These are phyloP conservation scores for Filosporella fistucella DNA, from an alignment of 495 filamentous ascomycete genomes.

Conservation along the genomic window DNA sequence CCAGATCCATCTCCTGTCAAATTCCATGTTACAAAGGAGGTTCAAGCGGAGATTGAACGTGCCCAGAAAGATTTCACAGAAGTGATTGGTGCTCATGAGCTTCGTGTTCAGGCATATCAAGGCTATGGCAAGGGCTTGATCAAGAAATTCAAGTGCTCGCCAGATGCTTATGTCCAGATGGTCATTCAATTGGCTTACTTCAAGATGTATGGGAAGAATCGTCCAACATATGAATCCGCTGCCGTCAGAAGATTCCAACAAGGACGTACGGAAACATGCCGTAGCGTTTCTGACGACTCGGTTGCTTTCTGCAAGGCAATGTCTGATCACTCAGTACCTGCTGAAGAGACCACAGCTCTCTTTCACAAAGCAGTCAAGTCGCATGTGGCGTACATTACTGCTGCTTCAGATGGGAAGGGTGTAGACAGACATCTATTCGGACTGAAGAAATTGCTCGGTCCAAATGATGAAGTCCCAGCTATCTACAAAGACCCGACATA, in stretches of 20 bases:
- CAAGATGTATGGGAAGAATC: conserved; percentile 98
- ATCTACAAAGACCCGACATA: conserved; percentile 86
- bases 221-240: conserved; percentile 97
- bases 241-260: conserved; percentile 91
- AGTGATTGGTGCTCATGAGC: conserved; percentile 82
- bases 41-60: conserved; percentile 68
- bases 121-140: conserved; percentile 98
- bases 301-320: conserved; percentile 89
- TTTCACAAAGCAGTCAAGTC: conserved; percentile 78
- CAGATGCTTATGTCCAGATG: conserved; percentile 98
- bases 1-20: conserved; percentile 72
- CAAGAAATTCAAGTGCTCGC: conserved; percentile 99
- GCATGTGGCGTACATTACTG: conserved; percentile 85
- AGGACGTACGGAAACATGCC: conserved; percentile 94
- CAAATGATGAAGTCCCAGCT: conserved; percentile 75
- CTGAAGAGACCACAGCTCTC: conserved; percentile 60
- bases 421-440: conserved; percentile 97
- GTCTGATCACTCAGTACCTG: conserved; percentile 55
- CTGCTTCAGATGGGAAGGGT: conserved; percentile 86
- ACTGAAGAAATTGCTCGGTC: conserved; percentile 82
- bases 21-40: conserved; percentile 70
- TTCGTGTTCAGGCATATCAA: conserved; percentile 90
- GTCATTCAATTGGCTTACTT: conserved; percentile 97
- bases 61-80: conserved; percentile 71
- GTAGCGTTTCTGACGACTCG: conserved; percentile 85